These are phyloP conservation scores for Xylaria sp. DNA, from an alignment of 2,329 filamentous ascomycete genomes.

Conservation along the genomic window DNA sequence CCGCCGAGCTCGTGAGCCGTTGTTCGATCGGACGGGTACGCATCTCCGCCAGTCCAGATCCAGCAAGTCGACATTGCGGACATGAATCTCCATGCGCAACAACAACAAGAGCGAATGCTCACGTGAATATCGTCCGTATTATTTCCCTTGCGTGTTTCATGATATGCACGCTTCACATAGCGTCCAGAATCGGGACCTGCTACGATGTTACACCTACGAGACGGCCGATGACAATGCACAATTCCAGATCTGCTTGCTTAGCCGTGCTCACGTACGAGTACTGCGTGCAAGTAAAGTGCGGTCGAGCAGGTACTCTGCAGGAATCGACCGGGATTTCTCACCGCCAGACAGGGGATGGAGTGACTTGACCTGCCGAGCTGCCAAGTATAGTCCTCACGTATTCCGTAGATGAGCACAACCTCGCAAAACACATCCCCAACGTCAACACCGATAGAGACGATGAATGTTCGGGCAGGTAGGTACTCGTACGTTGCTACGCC, in stretches of 20 bases:
- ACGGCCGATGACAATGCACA: not conserved
- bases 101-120: not conserved
- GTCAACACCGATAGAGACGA: too few relatives aligned
- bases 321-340: constrained; percentile 6
- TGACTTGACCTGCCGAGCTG: not conserved
- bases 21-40: not conserved
- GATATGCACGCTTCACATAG: not conserved
- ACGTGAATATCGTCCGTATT: not conserved
- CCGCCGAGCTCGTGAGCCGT: not conserved
- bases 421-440: too few relatives aligned
- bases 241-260: not conserved
- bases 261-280: not conserved
- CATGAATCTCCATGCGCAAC: not conserved
- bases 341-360: constrained; percentile 14
- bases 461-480: too few relatives aligned
- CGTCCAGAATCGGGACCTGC: too few relatives aligned
- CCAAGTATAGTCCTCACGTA: too few relatives aligned
- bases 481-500: not conserved
- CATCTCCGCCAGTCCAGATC: not conserved
- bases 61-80: not conserved
- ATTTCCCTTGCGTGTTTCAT: not conserved
- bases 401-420: too few relatives aligned
- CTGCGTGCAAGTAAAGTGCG: not conserved
- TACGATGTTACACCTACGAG: too few relatives aligned
- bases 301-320: constrained; percentile 2